Conservation (phyloP, 176 grass and related monocot genomes). For the Puya raimondii region DNA sequence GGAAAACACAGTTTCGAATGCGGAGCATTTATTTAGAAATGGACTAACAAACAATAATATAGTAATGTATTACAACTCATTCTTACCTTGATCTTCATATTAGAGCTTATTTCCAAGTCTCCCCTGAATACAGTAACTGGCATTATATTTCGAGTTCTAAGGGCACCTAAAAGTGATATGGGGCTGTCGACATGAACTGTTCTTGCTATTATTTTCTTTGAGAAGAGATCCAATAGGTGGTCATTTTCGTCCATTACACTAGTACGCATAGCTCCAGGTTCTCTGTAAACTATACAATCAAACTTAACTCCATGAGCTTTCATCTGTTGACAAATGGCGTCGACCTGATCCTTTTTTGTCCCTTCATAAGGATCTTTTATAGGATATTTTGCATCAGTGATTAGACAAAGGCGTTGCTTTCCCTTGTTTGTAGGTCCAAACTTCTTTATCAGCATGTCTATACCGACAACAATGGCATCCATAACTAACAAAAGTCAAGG, state of each 20-base stretch:
- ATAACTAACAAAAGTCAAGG: conserved; percentile 75
- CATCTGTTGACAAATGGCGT: conserved; percentile 72
- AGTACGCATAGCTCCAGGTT: conserved; percentile 30
- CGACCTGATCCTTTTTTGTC: conserved; percentile 81
- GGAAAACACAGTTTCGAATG: neutral
- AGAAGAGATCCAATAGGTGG: conserved; percentile 53
- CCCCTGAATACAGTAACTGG: conserved; percentile 94
- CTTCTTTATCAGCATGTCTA: conserved; percentile 95
- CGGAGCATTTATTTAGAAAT: neutral
- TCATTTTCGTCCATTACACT: conserved; percentile 69
- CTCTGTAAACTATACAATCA: conserved; percentile 70
- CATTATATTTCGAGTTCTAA: conserved; percentile 71
- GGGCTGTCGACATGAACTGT: conserved; percentile 60
- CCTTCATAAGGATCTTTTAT: conserved; percentile 76
- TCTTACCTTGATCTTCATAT: conserved; percentile 81
- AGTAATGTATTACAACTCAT: neutral
- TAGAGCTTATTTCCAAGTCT: conserved; percentile 75
- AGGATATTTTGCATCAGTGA: conserved; percentile 61
- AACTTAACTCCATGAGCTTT: conserved; percentile 66
- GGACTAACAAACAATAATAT: neutral
- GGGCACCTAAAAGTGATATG: conserved; percentile 69
- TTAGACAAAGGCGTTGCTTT: conserved; percentile 63
- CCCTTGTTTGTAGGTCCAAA: conserved; percentile 47
- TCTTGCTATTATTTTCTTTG: conserved; percentile 49
- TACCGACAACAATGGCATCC: conserved; percentile 91